phyloP scores from a whole-genome alignment of 495 filamentous ascomycete species.

The Aspergillus panamensis region DNA sequence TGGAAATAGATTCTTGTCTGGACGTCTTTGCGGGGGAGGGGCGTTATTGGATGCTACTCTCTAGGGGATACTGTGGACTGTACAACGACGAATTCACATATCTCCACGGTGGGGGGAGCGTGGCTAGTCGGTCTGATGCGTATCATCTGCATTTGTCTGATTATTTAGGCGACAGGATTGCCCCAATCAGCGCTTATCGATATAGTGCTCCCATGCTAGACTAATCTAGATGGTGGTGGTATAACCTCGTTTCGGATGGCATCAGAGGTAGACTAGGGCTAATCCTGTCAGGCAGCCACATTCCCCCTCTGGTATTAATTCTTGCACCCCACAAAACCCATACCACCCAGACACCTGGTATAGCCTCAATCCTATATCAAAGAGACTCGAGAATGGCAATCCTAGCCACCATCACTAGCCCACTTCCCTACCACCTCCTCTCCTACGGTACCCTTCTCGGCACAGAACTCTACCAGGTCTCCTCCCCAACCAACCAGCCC shows the following conservation, averaged over 20 bases:
- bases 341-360: neutral
- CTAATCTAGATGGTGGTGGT: too few relatives aligned
- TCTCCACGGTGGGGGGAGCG: too few relatives aligned
- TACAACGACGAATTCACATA: too few relatives aligned
- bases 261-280: too few relatives aligned
- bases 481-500: constrained; percentile 37
- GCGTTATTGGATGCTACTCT: neutral
- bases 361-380: neutral
- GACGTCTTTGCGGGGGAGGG: neutral
- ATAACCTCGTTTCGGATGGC: too few relatives aligned
- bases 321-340: too few relatives aligned
- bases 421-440: constrained; percentile 44
- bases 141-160: neutral
- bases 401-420: constrained; percentile 17
- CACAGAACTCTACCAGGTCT: constrained; percentile 46
- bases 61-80: too few relatives aligned
- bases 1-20: neutral
- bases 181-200: neutral
- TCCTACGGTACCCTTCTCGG: constrained; percentile 52
- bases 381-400: neutral
- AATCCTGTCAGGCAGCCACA: too few relatives aligned
- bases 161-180: neutral
- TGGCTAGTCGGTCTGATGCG: neutral
- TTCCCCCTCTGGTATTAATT: too few relatives aligned
- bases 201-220: neutral